Evolutionary conservation across 108 stramenopile species (phyloP), one percentile per base, ranked within the genome.

Genomic region (Heterococcus sp.): DNA sequence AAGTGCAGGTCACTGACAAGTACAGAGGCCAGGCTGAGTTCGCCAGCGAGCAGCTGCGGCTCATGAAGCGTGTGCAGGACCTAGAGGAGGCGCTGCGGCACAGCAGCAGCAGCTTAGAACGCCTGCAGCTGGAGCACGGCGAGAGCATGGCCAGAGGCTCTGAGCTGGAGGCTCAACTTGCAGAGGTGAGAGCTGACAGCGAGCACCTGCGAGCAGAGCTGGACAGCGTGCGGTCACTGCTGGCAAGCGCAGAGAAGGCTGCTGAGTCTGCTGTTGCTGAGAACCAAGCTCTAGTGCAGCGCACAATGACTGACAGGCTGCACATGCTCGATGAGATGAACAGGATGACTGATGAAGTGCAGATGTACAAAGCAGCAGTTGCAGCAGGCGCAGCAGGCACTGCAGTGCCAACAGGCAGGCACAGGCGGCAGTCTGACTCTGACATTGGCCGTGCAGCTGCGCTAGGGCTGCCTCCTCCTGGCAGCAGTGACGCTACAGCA

Each of bases 271-370:
- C 46, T 21, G 21, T 21, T 8, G 46, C 46, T 8, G 46, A 58
- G 46, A 14, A 8, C n/a, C 33, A n/a, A 31, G 37, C 26, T 28
- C 38, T 37, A 26, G 11, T 69, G 3, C 35, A 5, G 28, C 35
- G 69, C 38, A 30, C 73, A 1, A 33, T 80, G 0, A 1, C 31
- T n/a, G 40, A 84, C 21, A 71, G 39, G 71, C 35, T n/a, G 32
- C 71, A 71, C 31, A 84, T 76, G 70, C 39, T 75, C 35, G 83
- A 84, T 38, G 83, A 84, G 69, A 75, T 84, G 83, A 84, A 84
- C 75, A 69, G 69, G 58, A 84, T 84, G 83, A 84, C 69, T 37
- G 83, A 84, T 2, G 67, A 58, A 2, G 66, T 69, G 26, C 32
- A 31, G 32, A 66, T 38, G 3, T 72, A 73, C 34, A n/a, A 63